These are phyloP conservation scores for Alternaria arborescens DNA, from an alignment of 2,329 filamentous ascomycete species.

Conservation along the genomic window DNA sequence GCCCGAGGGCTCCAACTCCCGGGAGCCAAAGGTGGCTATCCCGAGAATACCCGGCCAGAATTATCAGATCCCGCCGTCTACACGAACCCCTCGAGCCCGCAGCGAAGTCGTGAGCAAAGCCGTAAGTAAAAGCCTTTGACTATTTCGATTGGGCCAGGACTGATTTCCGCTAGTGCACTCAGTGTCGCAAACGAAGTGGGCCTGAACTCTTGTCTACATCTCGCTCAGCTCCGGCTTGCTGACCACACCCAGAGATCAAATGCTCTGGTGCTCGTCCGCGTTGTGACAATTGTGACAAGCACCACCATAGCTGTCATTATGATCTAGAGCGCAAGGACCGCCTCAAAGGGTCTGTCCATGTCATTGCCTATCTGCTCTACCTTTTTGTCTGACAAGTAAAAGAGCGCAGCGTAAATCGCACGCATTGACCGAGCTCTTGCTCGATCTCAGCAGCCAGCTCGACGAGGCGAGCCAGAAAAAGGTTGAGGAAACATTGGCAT, in stretches of 20 bases:
- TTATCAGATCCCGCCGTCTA: slow-evolving; percentile 2
- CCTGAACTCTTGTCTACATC: not conserved
- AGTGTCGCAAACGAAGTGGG: slow-evolving; percentile 32
- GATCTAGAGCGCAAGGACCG: slow-evolving; percentile 43
- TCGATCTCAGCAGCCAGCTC: slow-evolving; percentile 23
- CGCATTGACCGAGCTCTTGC: slow-evolving; percentile 26
- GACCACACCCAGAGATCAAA: slow-evolving; percentile 35
- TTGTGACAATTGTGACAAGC: slow-evolving; percentile 44
- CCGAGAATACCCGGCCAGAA: slow-evolving; percentile 7
- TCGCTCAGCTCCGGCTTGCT: slow-evolving; percentile 6
- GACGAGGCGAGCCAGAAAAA: slow-evolving; percentile 16
- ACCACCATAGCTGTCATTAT: slow-evolving; percentile 41
- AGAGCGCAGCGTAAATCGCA: slow-evolving; percentile 24
- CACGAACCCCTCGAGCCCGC: slow-evolving; percentile 7
- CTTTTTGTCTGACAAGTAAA: not conserved
- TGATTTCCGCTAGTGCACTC: slow-evolving; percentile 22
- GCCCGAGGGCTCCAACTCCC: slow-evolving; percentile 3
- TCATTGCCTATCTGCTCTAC: not conserved
- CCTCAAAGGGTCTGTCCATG: slow-evolving; percentile 36
- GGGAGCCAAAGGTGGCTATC: slow-evolving; percentile 18
- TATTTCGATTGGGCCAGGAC: not conserved
- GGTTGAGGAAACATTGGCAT: slow-evolving; percentile 21
- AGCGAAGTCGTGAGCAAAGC: slow-evolving; percentile 25
- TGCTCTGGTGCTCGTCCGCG: slow-evolving; percentile 45
- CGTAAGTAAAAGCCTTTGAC: slow-evolving; percentile 8